These are phyloP conservation scores for Lachancea fermentati DNA, from an alignment of 805 yeast species.

Conservation along the genomic window DNA sequence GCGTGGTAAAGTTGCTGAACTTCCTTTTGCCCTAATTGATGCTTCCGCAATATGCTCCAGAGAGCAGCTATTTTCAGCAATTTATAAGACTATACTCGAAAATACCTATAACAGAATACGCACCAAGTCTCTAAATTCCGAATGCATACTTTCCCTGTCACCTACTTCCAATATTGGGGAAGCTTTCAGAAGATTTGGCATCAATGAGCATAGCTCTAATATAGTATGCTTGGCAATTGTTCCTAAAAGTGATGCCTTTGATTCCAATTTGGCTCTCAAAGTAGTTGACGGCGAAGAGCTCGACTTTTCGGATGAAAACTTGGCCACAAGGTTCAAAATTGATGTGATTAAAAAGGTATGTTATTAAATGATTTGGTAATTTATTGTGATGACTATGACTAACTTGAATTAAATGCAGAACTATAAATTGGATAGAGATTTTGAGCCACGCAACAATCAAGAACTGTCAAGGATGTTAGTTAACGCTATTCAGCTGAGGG, in stretches of 20 bases:
- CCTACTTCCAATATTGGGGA: slow-evolving; percentile 66
- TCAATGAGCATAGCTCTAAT: slow-evolving; percentile 42
- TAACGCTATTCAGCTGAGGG: slow-evolving; percentile 46
- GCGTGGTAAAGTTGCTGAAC: slow-evolving; percentile 37
- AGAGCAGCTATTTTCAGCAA: slow-evolving; percentile 58
- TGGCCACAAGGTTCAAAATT: slow-evolving; percentile 32
- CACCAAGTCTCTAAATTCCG: slow-evolving; percentile 66
- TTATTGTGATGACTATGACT: not conserved
- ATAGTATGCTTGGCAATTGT: slow-evolving; percentile 49
- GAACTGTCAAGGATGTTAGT: slow-evolving; percentile 40
- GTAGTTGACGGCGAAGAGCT: slow-evolving; percentile 34
- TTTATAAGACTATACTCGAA: slow-evolving; percentile 58
- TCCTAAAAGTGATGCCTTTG: slow-evolving; percentile 16
- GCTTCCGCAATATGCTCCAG: slow-evolving; percentile 50
- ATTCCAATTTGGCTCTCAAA: slow-evolving; percentile 13
- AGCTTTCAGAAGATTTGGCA: slow-evolving; percentile 65
- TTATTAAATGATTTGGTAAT: not conserved
- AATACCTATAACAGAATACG: slow-evolving; percentile 41
- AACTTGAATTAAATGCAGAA: slow-evolving; percentile 16
- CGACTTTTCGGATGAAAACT: slow-evolving; percentile 30
- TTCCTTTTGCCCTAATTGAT: slow-evolving; percentile 63
- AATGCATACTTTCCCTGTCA: slow-evolving; percentile 60
- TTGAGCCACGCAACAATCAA: slow-evolving; percentile 15
- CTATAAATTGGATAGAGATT: slow-evolving; percentile 24
- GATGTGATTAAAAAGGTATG: slow-evolving; percentile 32